Conservation (phyloP, 2,329 filamentous ascomycete genomes). For the Hymenoscyphus salicellus region DNA sequence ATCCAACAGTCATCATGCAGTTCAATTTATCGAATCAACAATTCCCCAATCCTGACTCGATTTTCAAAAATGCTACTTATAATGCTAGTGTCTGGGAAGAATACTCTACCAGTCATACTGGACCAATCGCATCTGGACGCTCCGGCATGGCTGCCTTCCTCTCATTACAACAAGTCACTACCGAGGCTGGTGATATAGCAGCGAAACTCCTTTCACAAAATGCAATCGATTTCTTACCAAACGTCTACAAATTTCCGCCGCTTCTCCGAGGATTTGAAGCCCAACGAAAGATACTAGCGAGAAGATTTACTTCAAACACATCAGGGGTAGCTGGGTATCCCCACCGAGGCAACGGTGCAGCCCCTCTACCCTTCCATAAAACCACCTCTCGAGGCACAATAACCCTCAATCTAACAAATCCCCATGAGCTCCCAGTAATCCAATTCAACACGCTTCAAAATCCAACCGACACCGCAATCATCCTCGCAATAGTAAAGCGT, state of each 20-base stretch:
- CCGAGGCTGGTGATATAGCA: background rate
- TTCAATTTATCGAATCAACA: conserved; percentile 7
- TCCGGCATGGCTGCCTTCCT: conserved; percentile 5
- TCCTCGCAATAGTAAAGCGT: conserved; percentile 21
- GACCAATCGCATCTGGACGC: conserved; percentile 9
- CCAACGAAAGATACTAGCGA: conserved; percentile 28
- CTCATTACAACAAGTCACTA: conserved; percentile 28
- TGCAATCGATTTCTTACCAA: conserved; percentile 37
- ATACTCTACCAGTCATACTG: conserved; percentile 11
- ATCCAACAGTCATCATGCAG: conserved; percentile 8
- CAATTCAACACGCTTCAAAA: conserved; percentile 39
- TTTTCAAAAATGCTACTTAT: conserved; percentile 24
- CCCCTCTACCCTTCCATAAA: conserved; percentile 14
- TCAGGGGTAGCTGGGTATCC: background rate
- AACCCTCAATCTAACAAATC: conserved; percentile 29
- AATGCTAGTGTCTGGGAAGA: conserved; percentile 35
- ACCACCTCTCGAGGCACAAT: conserved; percentile 39
- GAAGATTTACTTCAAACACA: conserved; percentile 1
- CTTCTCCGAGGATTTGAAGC: conserved; percentile 14
- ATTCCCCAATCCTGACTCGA: conserved; percentile 11
- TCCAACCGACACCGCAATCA: conserved; percentile 38
- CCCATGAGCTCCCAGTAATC: conserved; percentile 32
- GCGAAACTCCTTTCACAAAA: conserved; percentile 33
- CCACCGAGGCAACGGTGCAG: conserved; percentile 11
- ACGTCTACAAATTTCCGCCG: conserved; percentile 12